Evolutionary conservation across 2,329 filamentous ascomycete species (phyloP), one percentile per base, ranked within the genome.

Genomic region (Aspergillus fructus): DNA sequence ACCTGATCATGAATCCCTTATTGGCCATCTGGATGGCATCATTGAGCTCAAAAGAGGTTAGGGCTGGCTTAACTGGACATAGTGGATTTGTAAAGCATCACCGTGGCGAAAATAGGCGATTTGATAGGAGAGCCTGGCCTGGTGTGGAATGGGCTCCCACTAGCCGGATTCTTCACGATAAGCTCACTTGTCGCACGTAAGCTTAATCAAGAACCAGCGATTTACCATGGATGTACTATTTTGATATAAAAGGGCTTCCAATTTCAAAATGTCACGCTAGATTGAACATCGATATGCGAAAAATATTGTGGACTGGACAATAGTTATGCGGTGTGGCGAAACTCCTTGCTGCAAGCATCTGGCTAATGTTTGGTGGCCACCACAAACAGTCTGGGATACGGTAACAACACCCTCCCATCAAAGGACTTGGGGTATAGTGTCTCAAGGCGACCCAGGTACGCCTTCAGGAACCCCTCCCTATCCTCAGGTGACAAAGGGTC

Each of bases 331-430:
- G 9, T 23, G 33, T 37, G 34, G 34, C 3, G 13, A 37, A 15
- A 37, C 12, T 37, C 12, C 34, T 37, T n/a, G 12, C 34, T 37
- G 34, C 34, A 37, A 5, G 6, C 15, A 37, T n/a, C 13, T 37
- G 34, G 19, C 30, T 49, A 41, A 30, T 41, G 30, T 37, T 61
- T 69, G 4, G 76, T 60, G 23, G 79, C 78, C 21, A 86, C 79
- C 19, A 85, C 71, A 72, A 86, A 86, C 49, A 85, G 65, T 43
- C 84, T 73, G 19, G 83, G 83, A 64, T 82, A 86, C n/a, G 68
- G 73, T 59, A 86, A 65, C 57, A 86, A 62, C 1, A 86, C 82
- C 56, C 74, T 80, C 2, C 83, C 83, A 68, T 86, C 83, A 3
- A 47, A 64, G 49, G 76, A 68, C n/a, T 53, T 49, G 0, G 72